Conservation (phyloP, 2,329 filamentous ascomycete genomes). For the Penicillium sp. region DNA sequence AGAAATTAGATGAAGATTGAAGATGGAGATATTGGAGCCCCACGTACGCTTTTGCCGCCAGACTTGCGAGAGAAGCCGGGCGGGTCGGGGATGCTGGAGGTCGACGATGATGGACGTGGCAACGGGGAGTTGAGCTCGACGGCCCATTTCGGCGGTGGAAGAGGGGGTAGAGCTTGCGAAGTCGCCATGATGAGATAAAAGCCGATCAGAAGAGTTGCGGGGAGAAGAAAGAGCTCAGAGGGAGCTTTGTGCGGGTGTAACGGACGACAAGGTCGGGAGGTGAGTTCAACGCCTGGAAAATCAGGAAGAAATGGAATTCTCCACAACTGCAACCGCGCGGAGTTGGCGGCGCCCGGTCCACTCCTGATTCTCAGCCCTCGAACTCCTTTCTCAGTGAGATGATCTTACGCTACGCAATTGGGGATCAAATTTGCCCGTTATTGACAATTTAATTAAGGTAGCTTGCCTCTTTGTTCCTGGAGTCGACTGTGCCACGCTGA, state of each 20-base stretch:
- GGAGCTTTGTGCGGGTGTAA: not conserved
- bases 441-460: slow-evolving; percentile 9
- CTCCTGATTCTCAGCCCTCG: slow-evolving; percentile 28
- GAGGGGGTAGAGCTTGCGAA: slow-evolving; percentile 36
- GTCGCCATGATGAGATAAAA: slow-evolving; percentile 23
- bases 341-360: slow-evolving; percentile 30
- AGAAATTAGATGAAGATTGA: not conserved
- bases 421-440: not conserved
- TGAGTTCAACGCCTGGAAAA: slow-evolving; percentile 24
- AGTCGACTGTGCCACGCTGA: slow-evolving; percentile 18
- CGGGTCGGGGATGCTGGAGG: slow-evolving; percentile 75
- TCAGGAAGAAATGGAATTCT: slow-evolving; percentile 27
- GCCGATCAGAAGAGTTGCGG: slow-evolving; percentile 5
- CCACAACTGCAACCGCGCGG: slow-evolving; percentile 32
- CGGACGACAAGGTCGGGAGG: slow-evolving; percentile 13
- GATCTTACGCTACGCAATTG: slow-evolving; percentile 6
- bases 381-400: slow-evolving; percentile 14
- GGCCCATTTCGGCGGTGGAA: slow-evolving; percentile 77
- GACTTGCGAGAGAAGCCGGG: slow-evolving; percentile 72
- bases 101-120: slow-evolving; percentile 65
- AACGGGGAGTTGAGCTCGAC: slow-evolving; percentile 76
- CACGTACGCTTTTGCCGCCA: slow-evolving; percentile 47
- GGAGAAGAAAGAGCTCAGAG: slow-evolving; percentile 19
- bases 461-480: not conserved
- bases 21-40: not conserved